Conservation (phyloP, 78 protist species). For the Protostelium mycophagum region DNA sequence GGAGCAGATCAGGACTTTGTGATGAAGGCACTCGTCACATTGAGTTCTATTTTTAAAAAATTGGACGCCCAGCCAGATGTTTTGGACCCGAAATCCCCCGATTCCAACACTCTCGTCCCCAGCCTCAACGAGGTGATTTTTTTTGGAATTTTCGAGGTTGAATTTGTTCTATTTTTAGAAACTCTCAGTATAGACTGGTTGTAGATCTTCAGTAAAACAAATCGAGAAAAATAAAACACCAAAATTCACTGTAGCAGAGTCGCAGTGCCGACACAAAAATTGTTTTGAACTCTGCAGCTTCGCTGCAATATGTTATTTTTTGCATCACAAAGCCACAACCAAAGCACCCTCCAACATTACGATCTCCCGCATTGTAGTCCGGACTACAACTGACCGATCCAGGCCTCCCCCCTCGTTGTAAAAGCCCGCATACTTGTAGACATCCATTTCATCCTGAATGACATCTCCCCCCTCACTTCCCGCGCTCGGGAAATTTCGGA, state of each 20-base stretch:
- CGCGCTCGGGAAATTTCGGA: not conserved
- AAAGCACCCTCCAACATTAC: not conserved
- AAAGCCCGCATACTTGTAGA: conserved; percentile 23
- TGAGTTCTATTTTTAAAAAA: not conserved
- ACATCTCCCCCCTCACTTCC: conserved; percentile 58
- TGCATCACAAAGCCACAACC: too few relatives aligned
- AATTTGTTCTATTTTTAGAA: too few relatives aligned
- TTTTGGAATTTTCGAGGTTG: too few relatives aligned
- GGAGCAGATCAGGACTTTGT: not conserved
- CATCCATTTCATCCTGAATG: conserved; percentile 59
- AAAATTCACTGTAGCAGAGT: too few relatives aligned
- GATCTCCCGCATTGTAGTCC: not conserved
- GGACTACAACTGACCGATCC: not conserved
- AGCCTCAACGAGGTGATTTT: too few relatives aligned
- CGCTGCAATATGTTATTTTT: too few relatives aligned
- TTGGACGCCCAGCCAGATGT: too few relatives aligned
- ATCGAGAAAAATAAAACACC: too few relatives aligned
- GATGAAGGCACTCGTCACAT: not conserved
- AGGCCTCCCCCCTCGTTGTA: not conserved
- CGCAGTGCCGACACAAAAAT: too few relatives aligned
- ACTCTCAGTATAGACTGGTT: too few relatives aligned
- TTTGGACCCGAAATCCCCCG: not conserved
- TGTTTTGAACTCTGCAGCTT: too few relatives aligned
- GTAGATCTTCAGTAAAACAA: too few relatives aligned
- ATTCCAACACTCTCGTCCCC: not conserved